These are phyloP conservation scores for Suhomyces panamericanus DNA, from an alignment of 1,139 yeast genomes.

Conservation along the genomic window DNA sequence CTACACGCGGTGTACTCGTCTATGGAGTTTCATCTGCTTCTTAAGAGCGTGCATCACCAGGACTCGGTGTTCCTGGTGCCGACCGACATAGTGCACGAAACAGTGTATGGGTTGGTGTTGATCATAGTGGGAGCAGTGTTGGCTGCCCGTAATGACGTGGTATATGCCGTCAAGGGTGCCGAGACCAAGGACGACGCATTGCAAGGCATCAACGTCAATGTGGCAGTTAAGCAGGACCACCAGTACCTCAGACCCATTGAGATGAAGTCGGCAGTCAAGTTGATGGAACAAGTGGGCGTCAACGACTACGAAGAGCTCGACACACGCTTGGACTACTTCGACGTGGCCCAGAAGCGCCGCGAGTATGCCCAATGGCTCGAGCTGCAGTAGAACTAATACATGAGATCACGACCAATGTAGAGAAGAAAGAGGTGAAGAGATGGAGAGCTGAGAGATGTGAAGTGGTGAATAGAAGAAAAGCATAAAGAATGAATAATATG, in stretches of 20 bases:
- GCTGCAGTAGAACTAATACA: background rate
- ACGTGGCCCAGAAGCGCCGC: conserved; percentile 40
- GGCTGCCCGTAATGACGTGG: conserved; percentile 26
- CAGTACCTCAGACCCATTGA: conserved; percentile 44
- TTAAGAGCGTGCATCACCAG: conserved; percentile 21
- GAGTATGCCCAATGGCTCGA: conserved; percentile 42
- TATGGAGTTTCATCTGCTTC: conserved; percentile 48
- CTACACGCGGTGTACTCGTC: conserved; percentile 54
- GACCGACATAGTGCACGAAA: conserved; percentile 43
- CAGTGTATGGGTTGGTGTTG: conserved; percentile 39
- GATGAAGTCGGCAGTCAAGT: conserved; percentile 48
- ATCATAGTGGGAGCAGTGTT: conserved; percentile 38
- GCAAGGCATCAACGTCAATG: conserved; percentile 23
- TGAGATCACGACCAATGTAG: too few species aligned
- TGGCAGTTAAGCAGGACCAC: conserved; percentile 18
- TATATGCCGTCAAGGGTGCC: conserved; percentile 16
- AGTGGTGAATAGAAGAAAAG: too few species aligned
- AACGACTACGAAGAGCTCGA: conserved; percentile 46
- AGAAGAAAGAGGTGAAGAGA: too few species aligned
- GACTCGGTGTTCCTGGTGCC: conserved; percentile 24
- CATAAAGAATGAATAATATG: too few species aligned
- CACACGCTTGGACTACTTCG: conserved; percentile 46
- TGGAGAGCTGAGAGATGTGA: too few species aligned
- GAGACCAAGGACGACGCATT: conserved; percentile 10
- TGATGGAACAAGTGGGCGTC: conserved; percentile 46